Evolutionary conservation across 768 basidiomycete species (phyloP).

Genomic region (Lactarius vividus): DNA sequence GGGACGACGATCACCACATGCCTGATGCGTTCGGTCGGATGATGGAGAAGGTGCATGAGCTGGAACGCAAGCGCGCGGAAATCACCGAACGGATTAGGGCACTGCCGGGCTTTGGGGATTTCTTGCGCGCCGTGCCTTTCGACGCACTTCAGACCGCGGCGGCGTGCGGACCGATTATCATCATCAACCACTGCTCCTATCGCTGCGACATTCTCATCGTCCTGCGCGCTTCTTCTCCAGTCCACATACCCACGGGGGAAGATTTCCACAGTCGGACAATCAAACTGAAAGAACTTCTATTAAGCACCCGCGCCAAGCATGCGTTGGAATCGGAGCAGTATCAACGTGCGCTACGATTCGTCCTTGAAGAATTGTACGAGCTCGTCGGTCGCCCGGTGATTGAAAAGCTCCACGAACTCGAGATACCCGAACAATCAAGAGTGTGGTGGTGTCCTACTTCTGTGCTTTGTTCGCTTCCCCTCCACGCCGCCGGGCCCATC

Average conservation of each 20-base stretch:
- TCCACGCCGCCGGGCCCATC: conserved; percentile 25
- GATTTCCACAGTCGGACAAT: not conserved
- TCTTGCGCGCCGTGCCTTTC: conserved; percentile 11
- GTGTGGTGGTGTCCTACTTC: conserved; percentile 28
- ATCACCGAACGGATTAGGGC: conserved; percentile 2
- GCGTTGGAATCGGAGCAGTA: not conserved
- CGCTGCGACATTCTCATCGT: conserved; percentile 24
- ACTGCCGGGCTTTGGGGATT: conserved; percentile 6
- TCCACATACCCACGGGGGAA: conserved; percentile 10
- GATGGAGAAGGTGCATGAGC: not conserved
- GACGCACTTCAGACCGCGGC: conserved; percentile 9
- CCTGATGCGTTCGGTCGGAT: conserved; percentile 5
- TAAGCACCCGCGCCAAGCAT: not conserved
- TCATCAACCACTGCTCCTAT: conserved; percentile 13
- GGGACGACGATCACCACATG: not conserved
- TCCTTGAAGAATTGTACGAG: conserved; percentile 16
- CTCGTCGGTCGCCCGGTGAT: conserved; percentile 14
- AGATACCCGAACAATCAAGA: conserved; percentile 14
- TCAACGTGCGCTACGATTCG: not conserved
- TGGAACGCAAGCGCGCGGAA: conserved; percentile 2
- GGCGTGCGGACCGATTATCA: conserved; percentile 10
- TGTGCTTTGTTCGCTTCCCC: conserved; percentile 19
- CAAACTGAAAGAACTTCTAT: not conserved
- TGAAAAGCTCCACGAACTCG: not conserved
- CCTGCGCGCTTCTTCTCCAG: not conserved